A percentile compares a stretch with the other conserved stretches of the same genome.
These are phyloP conservation scores for Wickerhamomyces subpelliculosus DNA, from an alignment of 805 yeast species.

Conservation along the genomic window DNA sequence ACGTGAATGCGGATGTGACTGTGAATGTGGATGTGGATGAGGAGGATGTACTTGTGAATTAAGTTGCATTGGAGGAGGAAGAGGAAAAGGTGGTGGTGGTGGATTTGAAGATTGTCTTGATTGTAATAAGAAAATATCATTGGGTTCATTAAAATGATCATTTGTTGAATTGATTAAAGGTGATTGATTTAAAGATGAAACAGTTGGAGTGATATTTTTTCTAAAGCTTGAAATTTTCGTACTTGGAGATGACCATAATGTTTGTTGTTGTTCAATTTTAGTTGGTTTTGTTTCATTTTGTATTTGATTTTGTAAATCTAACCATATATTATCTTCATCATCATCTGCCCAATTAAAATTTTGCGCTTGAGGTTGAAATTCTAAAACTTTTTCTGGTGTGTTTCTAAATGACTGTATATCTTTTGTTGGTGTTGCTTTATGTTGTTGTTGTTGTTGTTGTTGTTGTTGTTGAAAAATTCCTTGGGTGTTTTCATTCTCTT, in stretches of 20 bases:
- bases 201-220: slow-evolving; percentile 10
- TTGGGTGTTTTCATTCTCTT: too few species aligned
- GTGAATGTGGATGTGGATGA: too few species aligned
- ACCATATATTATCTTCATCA: slow-evolving; percentile 1
- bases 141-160: slow-evolving; percentile 5
- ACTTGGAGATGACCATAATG: slow-evolving; percentile 18
- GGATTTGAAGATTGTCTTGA: not conserved
- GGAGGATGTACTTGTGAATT: too few species aligned
- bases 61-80: too few species aligned
- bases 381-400: not conserved
- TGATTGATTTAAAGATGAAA: slow-evolving; percentile 15
- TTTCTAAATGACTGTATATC: not conserved
- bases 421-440: not conserved
- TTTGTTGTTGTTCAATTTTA: not conserved
- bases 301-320: not conserved
- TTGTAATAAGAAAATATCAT: too few species aligned
- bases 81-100: too few species aligned
- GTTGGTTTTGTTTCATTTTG: not conserved
- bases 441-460: not conserved
- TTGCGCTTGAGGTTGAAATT: not conserved
- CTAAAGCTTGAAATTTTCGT: slow-evolving; percentile 22
- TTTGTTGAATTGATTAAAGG: slow-evolving; percentile 13
- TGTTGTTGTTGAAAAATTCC: too few species aligned
- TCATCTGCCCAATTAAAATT: slow-evolving; percentile 4
- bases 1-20: too few species aligned